phyloP scores from a whole-genome alignment of 306 rosid species.

The Medicago truncatula region DNA sequence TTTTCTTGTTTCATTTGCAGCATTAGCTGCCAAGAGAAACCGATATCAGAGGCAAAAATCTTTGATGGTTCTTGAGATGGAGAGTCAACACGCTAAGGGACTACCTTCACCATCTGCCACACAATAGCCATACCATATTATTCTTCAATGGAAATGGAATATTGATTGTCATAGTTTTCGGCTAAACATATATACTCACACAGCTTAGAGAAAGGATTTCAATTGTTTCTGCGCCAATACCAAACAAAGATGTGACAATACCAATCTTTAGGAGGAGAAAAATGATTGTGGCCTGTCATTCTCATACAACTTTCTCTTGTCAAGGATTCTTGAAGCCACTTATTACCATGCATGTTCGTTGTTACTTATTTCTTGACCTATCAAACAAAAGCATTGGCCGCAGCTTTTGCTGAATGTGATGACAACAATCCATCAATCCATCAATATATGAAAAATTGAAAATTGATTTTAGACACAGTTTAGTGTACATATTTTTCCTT shows the following conservation, averaged over 20 bases:
- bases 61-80: conserved; percentile 93
- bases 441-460: conserved; percentile 37
- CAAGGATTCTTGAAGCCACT: conserved; percentile 48
- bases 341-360: conserved; percentile 22
- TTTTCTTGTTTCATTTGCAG: conserved; percentile 55
- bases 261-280: conserved; percentile 14
- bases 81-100: conserved; percentile 96
- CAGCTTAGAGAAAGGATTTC: conserved; percentile 36
- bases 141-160: conserved; percentile 17
- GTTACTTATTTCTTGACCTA: conserved; percentile 31
- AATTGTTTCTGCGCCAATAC: conserved; percentile 34
- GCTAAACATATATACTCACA: conserved; percentile 37
- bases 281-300: conserved; percentile 29
- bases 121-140: conserved; percentile 31
- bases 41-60: conserved; percentile 89
- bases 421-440: conserved; percentile 38
- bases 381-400: conserved; percentile 30
- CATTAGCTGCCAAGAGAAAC: conserved; percentile 88
- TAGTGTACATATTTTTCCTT: conserved; percentile 30
- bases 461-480: conserved; percentile 39
- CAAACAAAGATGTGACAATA: conserved; percentile 39
- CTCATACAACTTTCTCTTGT: conserved; percentile 28
- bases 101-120: conserved; percentile 59
- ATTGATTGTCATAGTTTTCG: conserved; percentile 37
- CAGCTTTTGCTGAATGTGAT: conserved; percentile 44